Base-by-base conservation (phyloP, 1,139 yeast genomes). In the Lodderomyces orthopsilosis region DNA sequence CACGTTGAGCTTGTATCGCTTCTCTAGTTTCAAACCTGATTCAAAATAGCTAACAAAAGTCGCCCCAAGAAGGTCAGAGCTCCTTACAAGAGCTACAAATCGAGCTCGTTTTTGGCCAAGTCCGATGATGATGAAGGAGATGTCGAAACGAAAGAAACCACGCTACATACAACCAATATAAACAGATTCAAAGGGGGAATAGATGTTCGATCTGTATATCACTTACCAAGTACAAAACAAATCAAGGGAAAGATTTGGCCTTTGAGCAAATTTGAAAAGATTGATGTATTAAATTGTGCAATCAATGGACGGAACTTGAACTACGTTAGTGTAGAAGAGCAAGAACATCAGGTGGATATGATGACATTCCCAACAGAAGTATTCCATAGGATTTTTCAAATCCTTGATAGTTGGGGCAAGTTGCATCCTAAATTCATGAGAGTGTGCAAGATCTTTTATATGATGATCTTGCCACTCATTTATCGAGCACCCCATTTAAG, bases 31-130 rank as follows among this genome's bases (percentile, higher is more conserved):
- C n/a, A 36, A 38, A 28, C 10, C 21, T 41, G 40, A 38, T 42
- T 44, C 70, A 70, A 59, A 48, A 89, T 89, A 81, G 95, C 90
- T 38, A 89, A 89, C 63, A 89, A 89, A 65, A 67, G 91, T 58
- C 75, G 96, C 62, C 90, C 96, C 13, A 85, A 85, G 70, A 84
- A 89, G 72, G 70, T 76, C 45, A 81, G 84, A 61, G 81, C 85
- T 55, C 86, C 93, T 36, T 89, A 86, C 64, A 75, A 82, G 66
- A 77, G 84, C 65, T 89, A 87, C 51, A 83, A 85, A 33, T 72
- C 76, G 24, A 74, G 75, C 41, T 72, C 63, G 40, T 61, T 65
- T 4, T 54, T 51, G 17, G 60, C 54, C 21, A 60, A 54, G 19
- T 57, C 69, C 55, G 58, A 65, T 44, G 58, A 65, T 44, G 77